phyloP scores from a whole-genome alignment of 768 basidiomycete genomes.

The Macrolepiota fuliginosa region DNA sequence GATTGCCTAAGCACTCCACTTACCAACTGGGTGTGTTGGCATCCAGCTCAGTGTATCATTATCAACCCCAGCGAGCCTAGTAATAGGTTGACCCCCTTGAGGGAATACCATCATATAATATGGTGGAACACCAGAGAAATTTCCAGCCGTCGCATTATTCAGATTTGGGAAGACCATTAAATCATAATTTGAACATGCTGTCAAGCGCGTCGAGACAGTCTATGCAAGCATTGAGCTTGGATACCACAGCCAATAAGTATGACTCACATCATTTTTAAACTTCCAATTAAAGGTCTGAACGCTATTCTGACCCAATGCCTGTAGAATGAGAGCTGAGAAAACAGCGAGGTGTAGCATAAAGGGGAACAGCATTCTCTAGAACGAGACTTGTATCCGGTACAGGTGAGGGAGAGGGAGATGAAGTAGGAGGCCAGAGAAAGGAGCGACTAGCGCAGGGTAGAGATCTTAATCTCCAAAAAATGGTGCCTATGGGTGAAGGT shows the following conservation, averaged over 20 bases:
- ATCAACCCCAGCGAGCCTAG: constrained; percentile 31
- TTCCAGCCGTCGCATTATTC: constrained; percentile 9
- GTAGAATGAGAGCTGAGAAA: neutral
- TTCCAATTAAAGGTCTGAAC: constrained; percentile 29
- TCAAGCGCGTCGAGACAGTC: constrained; percentile 4
- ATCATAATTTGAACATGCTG: neutral
- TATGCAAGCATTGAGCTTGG: neutral
- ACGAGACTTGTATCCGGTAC: neutral
- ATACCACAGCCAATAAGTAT: neutral
- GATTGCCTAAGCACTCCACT: no score
- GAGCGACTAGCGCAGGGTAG: constrained; percentile 2
- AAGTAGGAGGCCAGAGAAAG: neutral
- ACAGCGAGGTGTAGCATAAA: constrained; percentile 1
- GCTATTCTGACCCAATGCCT: constrained; percentile 14
- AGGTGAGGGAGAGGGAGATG: neutral
- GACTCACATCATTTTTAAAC: constrained; percentile 27
- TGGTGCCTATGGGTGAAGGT: constrained; percentile 6
- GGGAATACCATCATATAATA: constrained; percentile 43
- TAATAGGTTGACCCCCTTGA: constrained; percentile 31
- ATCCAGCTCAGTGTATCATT: constrained; percentile 33
- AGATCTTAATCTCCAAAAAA: constrained; percentile 7
- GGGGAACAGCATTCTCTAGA: neutral
- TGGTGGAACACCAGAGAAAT: constrained; percentile 26
- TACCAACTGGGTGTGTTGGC: constrained; percentile 37
- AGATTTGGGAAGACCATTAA: constrained; percentile 7